phyloP scores from a whole-genome alignment of 1,284 basidiomycete genomes.

The Malassezia sp. region DNA sequence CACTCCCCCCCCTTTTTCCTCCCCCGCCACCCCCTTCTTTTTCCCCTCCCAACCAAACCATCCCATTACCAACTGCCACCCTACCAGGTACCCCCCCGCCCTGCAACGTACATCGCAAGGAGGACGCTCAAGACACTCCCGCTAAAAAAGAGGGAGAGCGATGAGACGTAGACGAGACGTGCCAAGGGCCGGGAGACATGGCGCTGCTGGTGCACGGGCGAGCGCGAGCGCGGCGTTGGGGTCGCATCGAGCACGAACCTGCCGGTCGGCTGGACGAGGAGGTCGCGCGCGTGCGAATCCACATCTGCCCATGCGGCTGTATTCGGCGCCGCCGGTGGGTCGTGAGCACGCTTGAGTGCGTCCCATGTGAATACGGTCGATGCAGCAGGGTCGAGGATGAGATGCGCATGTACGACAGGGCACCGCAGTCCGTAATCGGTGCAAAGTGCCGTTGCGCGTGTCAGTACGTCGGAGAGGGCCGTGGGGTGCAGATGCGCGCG shows the following conservation, averaged over 20 bases:
- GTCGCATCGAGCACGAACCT: slow-evolving; percentile 4
- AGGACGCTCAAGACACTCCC: slow-evolving; percentile 6
- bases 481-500: no score
- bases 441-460: slow-evolving; percentile 14
- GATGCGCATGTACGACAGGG: slow-evolving; percentile 9
- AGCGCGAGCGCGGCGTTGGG: slow-evolving; percentile 3
- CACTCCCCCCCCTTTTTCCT: no score
- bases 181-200: no score
- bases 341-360: no score
- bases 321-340: no score
- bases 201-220: no score
- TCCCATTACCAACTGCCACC: no score
- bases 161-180: not conserved
- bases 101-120: slow-evolving; percentile 9
- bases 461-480: slow-evolving; percentile 10
- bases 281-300: not conserved
- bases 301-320: no score
- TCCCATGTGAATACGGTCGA: slow-evolving; percentile 26
- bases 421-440: slow-evolving; percentile 8
- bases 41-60: no score
- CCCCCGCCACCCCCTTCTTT: no score
- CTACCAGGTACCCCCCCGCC: no score
- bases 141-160: slow-evolving; percentile 11
- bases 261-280: not conserved
- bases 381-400: slow-evolving; percentile 23